Percentiles rank a stretch among this genome's conserved stretches.
phyloP scores from a whole-genome alignment of 2,329 filamentous ascomycete genomes.

The Arthrobotrys iridis region DNA sequence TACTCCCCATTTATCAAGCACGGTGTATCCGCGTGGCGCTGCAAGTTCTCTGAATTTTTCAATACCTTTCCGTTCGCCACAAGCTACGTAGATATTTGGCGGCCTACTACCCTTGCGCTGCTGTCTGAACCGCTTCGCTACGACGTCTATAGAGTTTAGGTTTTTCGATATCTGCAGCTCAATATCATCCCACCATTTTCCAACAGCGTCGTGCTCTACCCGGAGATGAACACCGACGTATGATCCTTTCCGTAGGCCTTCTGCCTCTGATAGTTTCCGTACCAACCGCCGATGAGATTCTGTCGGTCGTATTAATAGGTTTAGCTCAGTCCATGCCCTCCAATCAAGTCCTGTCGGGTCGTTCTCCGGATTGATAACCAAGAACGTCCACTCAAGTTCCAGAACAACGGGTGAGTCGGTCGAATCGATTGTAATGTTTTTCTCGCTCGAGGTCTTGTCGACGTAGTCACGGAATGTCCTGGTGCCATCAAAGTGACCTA shows the following conservation, averaged over 20 bases:
- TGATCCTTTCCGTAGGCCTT: constrained; percentile 20
- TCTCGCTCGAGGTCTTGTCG: constrained; percentile 22
- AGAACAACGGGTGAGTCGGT: constrained; percentile 20
- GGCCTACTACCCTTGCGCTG: constrained; percentile 3
- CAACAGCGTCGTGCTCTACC: constrained; percentile 28
- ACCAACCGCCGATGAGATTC: constrained; percentile 28
- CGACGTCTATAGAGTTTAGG: constrained; percentile 33
- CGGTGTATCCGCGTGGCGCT: constrained; percentile 29
- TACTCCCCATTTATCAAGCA: constrained; percentile 39
- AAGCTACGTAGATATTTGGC: constrained; percentile 31
- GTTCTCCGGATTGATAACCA: constrained; percentile 35
- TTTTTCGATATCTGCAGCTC: constrained; percentile 32
- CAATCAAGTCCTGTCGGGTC: constrained; percentile 40
- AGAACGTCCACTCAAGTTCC: constrained; percentile 22
- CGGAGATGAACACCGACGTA: constrained; percentile 43
- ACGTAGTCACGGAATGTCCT: constrained; percentile 32
- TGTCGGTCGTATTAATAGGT: constrained; percentile 37
- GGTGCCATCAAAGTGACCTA: constrained; percentile 29
- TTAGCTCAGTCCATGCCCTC: constrained; percentile 29
- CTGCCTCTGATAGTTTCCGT: constrained; percentile 23
- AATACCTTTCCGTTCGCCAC: constrained; percentile 16
- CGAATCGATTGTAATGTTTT: constrained; percentile 1
- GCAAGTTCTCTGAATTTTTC: constrained; percentile 35
- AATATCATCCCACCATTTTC: constrained; percentile 39
- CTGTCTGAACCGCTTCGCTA: constrained; percentile 26